Base-by-base conservation (phyloP, 305 asterid species). In the Solanum hybrid region DNA sequence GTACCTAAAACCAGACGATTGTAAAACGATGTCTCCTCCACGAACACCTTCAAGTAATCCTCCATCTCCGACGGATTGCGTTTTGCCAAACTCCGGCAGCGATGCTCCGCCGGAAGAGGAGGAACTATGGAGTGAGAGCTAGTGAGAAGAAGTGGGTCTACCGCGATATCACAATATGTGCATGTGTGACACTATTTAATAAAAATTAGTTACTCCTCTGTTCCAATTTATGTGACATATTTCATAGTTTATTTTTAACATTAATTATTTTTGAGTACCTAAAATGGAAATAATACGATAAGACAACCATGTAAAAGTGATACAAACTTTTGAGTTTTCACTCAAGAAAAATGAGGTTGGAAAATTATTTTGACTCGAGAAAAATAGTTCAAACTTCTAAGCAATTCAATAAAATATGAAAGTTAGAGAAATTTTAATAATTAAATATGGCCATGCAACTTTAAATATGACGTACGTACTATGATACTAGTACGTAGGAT, bases 21-120 rank as follows among this genome's bases (percentile, higher is more conserved):
- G 97, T 94, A 95, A 92, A 95, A 94, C 46, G 98, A 94, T 0
- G 98, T 94, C 89, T 97, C 98, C 60, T 93, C 98, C 88, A 94
- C 95, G 86, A 97, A 95, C 80, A 93, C 90, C 85, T 90, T 90
- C 93, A 93, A 79, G 91, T 95, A 92, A 69, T 93, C 94, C n/a
- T 89, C 97, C 96, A 93, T 94, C 89, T 87, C 71, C 24, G 26
- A 17, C 24, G 24, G 82, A 76, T 40, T 27, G 66, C 75, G 81
- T 29, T 88, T 16, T 88, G 86, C 87, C 87, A 56, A 91, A 46
- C n/a, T 29, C 88, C 13, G 42, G 24, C 56, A 22, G 35, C 3
- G 88, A 5, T 14, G 72, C 22, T 20, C 27, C 31, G 40, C 81
- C 31, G 36, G 84, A 75, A 27, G 56, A 79, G 32, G 86, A 79